Evolutionary conservation across 2,329 filamentous ascomycete genomes (phyloP).

Genomic region (Phaeosphaeriaceae sp.): DNA sequence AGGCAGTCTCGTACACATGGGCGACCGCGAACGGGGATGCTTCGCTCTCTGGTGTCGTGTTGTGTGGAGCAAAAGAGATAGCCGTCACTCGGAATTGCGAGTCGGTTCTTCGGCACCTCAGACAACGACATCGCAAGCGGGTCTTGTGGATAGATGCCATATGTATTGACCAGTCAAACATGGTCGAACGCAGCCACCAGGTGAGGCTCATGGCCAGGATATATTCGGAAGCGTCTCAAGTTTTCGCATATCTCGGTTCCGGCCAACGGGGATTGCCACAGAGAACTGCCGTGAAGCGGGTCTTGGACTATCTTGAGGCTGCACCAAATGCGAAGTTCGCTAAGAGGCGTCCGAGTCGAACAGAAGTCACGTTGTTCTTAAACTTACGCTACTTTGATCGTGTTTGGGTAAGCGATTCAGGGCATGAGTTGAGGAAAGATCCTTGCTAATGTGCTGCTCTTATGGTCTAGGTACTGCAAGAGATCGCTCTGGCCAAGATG

Average conservation of each 20-base stretch:
- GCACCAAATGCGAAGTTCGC: background rate
- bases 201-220: slow-evolving; percentile 15
- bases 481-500: slow-evolving; percentile 20
- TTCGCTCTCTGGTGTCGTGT: background rate
- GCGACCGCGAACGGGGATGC: slow-evolving; percentile 8
- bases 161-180: slow-evolving; percentile 25
- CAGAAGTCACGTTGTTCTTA: background rate
- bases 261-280: background rate
- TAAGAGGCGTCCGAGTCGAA: background rate
- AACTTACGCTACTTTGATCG: slow-evolving; percentile 9
- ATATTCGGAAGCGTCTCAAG: background rate
- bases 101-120: slow-evolving; percentile 10
- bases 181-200: slow-evolving; percentile 15
- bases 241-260: background rate
- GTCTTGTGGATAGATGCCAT: slow-evolving; percentile 26
- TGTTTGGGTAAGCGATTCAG: slow-evolving; percentile 16
- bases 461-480: slow-evolving; percentile 10
- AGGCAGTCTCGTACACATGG: slow-evolving; percentile 23
- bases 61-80: slow-evolving; percentile 2
- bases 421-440: background rate
- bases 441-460: background rate
- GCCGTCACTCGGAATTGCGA: slow-evolving; percentile 19
- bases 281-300: no score
- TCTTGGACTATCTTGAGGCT: background rate
- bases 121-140: slow-evolving; percentile 4